phyloP scores from a whole-genome alignment of 2,329 filamentous ascomycete genomes.

The Purpureocillium lavendulum region DNA sequence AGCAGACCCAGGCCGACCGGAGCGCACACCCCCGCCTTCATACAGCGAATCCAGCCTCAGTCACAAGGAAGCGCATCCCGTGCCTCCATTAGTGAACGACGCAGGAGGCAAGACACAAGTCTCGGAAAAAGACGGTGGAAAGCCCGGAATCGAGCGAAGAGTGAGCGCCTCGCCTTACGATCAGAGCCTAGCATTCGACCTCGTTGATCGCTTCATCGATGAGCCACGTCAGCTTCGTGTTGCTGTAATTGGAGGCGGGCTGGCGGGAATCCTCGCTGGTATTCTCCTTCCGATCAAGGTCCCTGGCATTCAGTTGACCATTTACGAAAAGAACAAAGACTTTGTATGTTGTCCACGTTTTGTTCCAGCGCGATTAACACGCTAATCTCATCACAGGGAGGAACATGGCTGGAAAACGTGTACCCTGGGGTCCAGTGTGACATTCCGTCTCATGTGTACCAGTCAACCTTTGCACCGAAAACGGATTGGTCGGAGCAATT shows the following conservation, averaged over 20 bases:
- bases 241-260: slow-evolving; percentile 27
- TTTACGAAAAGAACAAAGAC: slow-evolving; percentile 61
- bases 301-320: slow-evolving; percentile 54
- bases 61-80: too few species aligned
- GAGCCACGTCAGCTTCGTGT: slow-evolving; percentile 24
- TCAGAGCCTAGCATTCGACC: too few species aligned
- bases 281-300: slow-evolving; percentile 61
- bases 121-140: too few species aligned
- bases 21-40: too few species aligned
- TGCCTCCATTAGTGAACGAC: too few species aligned
- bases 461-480: slow-evolving; percentile 60
- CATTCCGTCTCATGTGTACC: slow-evolving; percentile 62
- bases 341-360: slow-evolving; percentile 35
- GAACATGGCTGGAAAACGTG: slow-evolving; percentile 45
- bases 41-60: too few species aligned
- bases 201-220: slow-evolving; percentile 25
- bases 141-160: too few species aligned
- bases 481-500: slow-evolving; percentile 62
- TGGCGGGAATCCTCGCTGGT: slow-evolving; percentile 42
- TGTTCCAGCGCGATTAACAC: too few species aligned
- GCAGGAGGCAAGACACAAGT: too few species aligned
- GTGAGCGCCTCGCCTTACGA: too few species aligned
- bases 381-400: slow-evolving; percentile 24
- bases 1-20: too few species aligned
- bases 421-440: slow-evolving; percentile 63